Base-by-base conservation (phyloP, 345 rosid species). In the Ailanthus altissimus region DNA sequence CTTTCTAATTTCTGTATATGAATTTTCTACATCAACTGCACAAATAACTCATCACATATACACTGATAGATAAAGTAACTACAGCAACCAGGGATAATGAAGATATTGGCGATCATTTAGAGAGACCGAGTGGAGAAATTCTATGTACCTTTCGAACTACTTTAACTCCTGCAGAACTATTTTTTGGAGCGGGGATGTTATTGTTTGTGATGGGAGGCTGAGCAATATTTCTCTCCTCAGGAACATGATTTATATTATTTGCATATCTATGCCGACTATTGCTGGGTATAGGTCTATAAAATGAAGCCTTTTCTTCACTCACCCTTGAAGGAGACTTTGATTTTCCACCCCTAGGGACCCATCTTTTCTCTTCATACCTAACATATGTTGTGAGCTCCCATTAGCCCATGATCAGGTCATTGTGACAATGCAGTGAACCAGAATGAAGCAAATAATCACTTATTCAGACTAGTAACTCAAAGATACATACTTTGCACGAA, bases 281-380 rank as follows among this genome's bases (percentile, higher is more conserved):
- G 12, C 51, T 49, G 28, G 70, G 23, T 70, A 46, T 76, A 46
- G 75, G 67, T 69, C 74, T 74, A 66, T 73, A 32, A 78, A 75
- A 25, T 16, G 70, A 61, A 59, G 73, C 73, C 85, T 73, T 79
- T 74, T 81, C 85, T 72, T 57, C 84, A 58, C 32, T 74, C 59
- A 63, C 58, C 47, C 81, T 81, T 3, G 78, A 67, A 58, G 90
- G 83, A 64, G 79, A 82, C 71, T 72, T 81, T 61, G 73, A 47
- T 71, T 75, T 85, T 49, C 80, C 83, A 45, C 75, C 81, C 69
- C 82, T 89, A 46, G 89, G 85, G 77, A 85, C 80, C 99, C 99
- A 96, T 89, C 84, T 88, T 86, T 85, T 92, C 64, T 91, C 97
- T 54, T 61, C 82, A 68, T 96, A 95, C 84, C 99, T 95, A 75